Evolutionary conservation across 208 protist species (phyloP).

Genomic region (Blechomonas ayalai): DNA sequence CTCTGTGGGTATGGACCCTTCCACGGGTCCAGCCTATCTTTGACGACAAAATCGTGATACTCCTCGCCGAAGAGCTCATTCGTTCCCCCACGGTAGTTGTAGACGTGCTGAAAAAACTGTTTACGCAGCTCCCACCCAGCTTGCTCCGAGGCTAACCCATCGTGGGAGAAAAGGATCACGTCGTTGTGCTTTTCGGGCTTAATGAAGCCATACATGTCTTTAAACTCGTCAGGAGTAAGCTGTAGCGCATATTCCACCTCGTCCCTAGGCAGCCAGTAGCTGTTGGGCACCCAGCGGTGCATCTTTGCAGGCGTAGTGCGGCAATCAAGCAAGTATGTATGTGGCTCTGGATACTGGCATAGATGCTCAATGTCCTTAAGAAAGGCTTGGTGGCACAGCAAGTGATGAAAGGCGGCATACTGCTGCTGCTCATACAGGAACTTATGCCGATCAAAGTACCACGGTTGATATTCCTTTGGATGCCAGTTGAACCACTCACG

Average conservation of each 20-base stretch:
- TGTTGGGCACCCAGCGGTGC: conserved; percentile 85
- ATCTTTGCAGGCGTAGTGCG: conserved; percentile 59
- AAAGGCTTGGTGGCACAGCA: conserved; percentile 84
- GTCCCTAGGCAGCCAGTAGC: conserved; percentile 81
- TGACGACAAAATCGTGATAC: conserved; percentile 71
- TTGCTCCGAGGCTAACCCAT: conserved; percentile 81
- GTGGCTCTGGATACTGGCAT: conserved; percentile 60
- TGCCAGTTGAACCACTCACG: conserved; percentile 91
- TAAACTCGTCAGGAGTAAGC: conserved; percentile 75
- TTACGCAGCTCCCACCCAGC: conserved; percentile 87
- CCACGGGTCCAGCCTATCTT: conserved; percentile 74
- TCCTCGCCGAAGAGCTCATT: conserved; percentile 84
- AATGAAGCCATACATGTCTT: conserved; percentile 85
- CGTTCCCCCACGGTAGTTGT: conserved; percentile 87
- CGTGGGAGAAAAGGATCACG: conserved; percentile 86
- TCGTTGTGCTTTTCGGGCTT: conserved; percentile 69
- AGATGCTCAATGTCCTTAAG: conserved; percentile 76
- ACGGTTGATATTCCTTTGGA: conserved; percentile 88
- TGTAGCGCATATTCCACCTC: conserved; percentile 89
- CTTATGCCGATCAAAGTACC: conserved; percentile 89
- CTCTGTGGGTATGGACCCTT: conserved; percentile 87
- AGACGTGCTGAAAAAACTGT: conserved; percentile 85
- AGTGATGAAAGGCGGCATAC: conserved; percentile 68
- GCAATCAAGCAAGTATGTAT: conserved; percentile 75
- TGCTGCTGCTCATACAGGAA: conserved; percentile 88